Base-by-base conservation (phyloP, 2,329 filamentous ascomycete genomes). In the Xylaria arbuscula region DNA sequence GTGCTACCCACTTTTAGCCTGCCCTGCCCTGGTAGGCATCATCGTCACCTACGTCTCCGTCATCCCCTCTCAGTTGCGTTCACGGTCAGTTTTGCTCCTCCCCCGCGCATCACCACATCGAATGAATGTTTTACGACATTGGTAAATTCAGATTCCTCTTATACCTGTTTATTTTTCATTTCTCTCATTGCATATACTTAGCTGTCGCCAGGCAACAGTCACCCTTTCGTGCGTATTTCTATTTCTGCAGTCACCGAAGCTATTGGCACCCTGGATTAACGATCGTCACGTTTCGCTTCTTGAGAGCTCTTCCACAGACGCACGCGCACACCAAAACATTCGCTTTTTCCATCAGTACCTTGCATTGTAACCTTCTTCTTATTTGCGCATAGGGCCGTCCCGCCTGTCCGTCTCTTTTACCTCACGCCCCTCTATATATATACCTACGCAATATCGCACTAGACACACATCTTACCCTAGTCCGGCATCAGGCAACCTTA, bases 401-500 rank as follows among this genome's bases (percentile, higher is more conserved):
- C 40, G 11, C 40, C 40, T 42, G 40, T 15, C 40, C 17, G 40
- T 42, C 10, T 42, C 38, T 11, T 42, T 42, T 15, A 15, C 17
- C 34, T 36, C 34, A 36, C 34, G 10, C 10, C 34, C 34, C 34
- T 36, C 10, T 36, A 36, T 10, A 36, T 36, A 36, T 19, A 45
- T 19, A 34, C 42, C 19, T 19, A n/a, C 19, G 22, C 54, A 24
- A 42, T 28, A 32, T 9, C 22, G n/a, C n/a, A 36, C 32, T 9
- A 28, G 28, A 57, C 36, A 56, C 19, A 24, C 19, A 15, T 24
- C 17, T 17, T 38, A 34, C 56, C 55, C 61, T 15, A 17, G 54
- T 59, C 51, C 56, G 17, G 7, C 40, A 28, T 17, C 58, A 57
- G 63, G 59, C 63, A 69, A 50, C 67, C 59, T 53, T 53, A 34